These are phyloP conservation scores for Scenedesmus sp. DNA, from an alignment of 163 green algal species.

Conservation along the genomic window DNA sequence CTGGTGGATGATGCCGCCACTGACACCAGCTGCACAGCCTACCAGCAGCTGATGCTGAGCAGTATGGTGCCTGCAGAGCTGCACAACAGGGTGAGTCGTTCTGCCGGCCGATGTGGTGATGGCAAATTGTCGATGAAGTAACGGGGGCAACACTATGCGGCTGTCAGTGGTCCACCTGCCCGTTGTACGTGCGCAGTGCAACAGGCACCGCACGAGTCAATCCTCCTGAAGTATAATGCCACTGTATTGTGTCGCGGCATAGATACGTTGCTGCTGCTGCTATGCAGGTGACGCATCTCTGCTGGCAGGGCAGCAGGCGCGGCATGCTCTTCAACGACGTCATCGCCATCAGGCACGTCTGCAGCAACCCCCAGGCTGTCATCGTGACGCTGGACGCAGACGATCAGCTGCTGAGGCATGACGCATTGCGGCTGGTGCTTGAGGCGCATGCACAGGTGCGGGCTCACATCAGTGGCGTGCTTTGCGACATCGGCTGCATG, in stretches of 20 bases:
- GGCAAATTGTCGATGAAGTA: too few species aligned
- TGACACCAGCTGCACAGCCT: not conserved
- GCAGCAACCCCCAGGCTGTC: slow-evolving; percentile 10
- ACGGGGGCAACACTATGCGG: too few species aligned
- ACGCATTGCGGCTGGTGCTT: not conserved
- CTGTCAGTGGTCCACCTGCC: too few species aligned
- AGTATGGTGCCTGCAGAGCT: not conserved
- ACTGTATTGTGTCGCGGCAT: not conserved
- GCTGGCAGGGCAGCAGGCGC: slow-evolving; percentile 21
- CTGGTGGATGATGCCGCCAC: slow-evolving; percentile 27
- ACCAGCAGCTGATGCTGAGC: slow-evolving; percentile 12
- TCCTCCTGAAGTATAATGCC: too few species aligned
- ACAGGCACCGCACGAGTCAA: too few species aligned
- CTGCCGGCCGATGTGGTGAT: too few species aligned
- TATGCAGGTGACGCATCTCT: slow-evolving; percentile 41
- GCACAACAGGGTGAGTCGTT: slow-evolving; percentile 9
- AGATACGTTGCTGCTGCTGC: not conserved
- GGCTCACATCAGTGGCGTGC: not conserved
- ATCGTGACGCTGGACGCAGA: slow-evolving; percentile 54
- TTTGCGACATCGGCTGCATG: not conserved
- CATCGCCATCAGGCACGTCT: slow-evolving; percentile 23
- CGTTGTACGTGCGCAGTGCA: too few species aligned
- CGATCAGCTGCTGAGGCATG: slow-evolving; percentile 37
- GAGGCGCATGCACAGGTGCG: slow-evolving; percentile 7
- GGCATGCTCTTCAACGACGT: slow-evolving; percentile 50